phyloP scores from a whole-genome alignment of 768 basidiomycete genomes.

The Lepiota brunneoincarnata region DNA sequence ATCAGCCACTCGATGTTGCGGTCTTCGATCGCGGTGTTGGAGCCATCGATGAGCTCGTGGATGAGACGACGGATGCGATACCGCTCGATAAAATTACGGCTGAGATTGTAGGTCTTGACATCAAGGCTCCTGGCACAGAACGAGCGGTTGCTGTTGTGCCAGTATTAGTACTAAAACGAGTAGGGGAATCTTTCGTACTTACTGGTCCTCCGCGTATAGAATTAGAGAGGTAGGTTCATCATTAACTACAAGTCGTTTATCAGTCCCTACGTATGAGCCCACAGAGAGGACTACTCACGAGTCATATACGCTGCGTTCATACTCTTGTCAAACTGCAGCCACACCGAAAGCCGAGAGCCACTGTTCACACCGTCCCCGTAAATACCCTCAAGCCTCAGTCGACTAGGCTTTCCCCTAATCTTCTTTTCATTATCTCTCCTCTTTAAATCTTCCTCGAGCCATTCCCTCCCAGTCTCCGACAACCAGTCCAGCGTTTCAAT shows the following conservation, averaged over 20 bases:
- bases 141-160: slow-evolving; percentile 31
- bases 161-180: neutral
- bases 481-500: slow-evolving; percentile 49
- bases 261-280: neutral
- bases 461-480: slow-evolving; percentile 38
- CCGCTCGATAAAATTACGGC: slow-evolving; percentile 49
- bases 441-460: slow-evolving; percentile 43
- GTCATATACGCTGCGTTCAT: slow-evolving; percentile 39
- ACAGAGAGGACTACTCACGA: slow-evolving; percentile 22
- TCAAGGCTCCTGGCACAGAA: slow-evolving; percentile 50
- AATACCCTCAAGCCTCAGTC: slow-evolving; percentile 32
- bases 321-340: slow-evolving; percentile 39
- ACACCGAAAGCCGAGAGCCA: slow-evolving; percentile 31
- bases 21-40: slow-evolving; percentile 27
- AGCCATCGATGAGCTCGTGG: slow-evolving; percentile 37
- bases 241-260: slow-evolving; percentile 9
- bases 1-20: slow-evolving; percentile 53
- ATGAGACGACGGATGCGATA: slow-evolving; percentile 49
- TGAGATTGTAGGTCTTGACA: slow-evolving; percentile 34
- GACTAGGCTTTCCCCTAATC: slow-evolving; percentile 18
- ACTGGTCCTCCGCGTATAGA: slow-evolving; percentile 17
- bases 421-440: slow-evolving; percentile 31
- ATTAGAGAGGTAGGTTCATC: slow-evolving; percentile 12
- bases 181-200: slow-evolving; percentile 12
- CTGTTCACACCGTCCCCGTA: slow-evolving; percentile 28